phyloP scores from a whole-genome alignment of 768 basidiomycete genomes.

The Trametes elegans region DNA sequence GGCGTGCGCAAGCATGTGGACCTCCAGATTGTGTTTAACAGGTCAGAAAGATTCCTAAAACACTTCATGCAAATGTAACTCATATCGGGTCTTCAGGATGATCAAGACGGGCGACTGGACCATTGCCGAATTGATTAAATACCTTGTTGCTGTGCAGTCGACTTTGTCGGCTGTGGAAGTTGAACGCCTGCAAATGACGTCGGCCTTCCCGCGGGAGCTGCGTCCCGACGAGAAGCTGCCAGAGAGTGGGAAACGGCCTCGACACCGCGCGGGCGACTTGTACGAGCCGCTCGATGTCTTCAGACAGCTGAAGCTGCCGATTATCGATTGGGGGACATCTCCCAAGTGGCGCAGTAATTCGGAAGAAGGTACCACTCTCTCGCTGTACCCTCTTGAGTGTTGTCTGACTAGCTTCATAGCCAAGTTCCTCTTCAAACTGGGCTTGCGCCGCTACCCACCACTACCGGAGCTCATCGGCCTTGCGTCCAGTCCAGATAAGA shows the following conservation, averaged over 20 bases:
- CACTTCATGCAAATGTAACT: background rate
- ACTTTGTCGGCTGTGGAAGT: conserved; percentile 57
- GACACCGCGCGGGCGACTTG: conserved; percentile 68
- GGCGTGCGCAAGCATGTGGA: conserved; percentile 93
- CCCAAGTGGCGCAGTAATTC: conserved; percentile 78
- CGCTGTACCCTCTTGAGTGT: no score
- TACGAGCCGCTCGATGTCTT: conserved; percentile 83
- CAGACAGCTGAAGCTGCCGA: conserved; percentile 69
- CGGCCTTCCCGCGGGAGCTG: conserved; percentile 72
- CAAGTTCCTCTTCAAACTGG: conserved; percentile 73
- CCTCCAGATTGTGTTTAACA: conserved; percentile 87
- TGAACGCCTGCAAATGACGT: conserved; percentile 55
- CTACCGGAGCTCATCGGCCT: conserved; percentile 64
- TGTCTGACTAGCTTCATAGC: conserved; percentile 42
- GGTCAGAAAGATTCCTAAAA: conserved; percentile 40
- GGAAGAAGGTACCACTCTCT: conserved; percentile 68
- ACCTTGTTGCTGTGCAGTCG: conserved; percentile 79
- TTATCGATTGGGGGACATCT: conserved; percentile 84
- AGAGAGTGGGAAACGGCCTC: conserved; percentile 25
- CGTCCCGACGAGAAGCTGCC: conserved; percentile 17
- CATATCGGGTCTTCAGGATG: conserved; percentile 51
- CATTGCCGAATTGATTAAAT: conserved; percentile 78
- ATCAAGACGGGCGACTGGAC: conserved; percentile 91
- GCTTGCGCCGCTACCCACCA: conserved; percentile 66
- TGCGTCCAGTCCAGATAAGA: conserved; percentile 54